phyloP scores from a whole-genome alignment of 2,329 filamentous ascomycete species.

The Tolypocladium album region DNA sequence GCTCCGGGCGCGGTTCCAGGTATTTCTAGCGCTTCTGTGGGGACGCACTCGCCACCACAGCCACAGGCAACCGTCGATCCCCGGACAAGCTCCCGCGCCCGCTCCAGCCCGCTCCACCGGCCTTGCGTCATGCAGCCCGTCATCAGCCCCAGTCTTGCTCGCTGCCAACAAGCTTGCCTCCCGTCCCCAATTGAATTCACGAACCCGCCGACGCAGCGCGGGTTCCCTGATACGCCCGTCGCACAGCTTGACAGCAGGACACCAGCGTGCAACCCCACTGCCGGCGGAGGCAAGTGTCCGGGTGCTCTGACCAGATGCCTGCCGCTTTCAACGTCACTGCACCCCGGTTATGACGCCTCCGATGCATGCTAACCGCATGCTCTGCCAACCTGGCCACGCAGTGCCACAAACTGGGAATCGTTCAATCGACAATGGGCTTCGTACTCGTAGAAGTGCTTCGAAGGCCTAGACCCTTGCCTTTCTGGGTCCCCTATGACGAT shows the following conservation, averaged over 20 bases:
- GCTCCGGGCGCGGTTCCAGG: too few relatives aligned
- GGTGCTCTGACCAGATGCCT: neutral
- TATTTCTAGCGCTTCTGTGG: neutral
- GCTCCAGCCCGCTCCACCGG: neutral
- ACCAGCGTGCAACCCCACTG: neutral
- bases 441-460: neutral
- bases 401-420: neutral
- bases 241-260: neutral
- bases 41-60: constrained; percentile 3
- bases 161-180: neutral
- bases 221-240: neutral
- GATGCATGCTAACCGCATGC: neutral
- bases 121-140: neutral
- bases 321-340: neutral
- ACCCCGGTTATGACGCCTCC: constrained; percentile 1
- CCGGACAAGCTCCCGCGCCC: neutral
- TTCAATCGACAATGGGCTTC: neutral
- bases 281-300: constrained; percentile 3
- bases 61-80: neutral
- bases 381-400: neutral
- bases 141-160: neutral
- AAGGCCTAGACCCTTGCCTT: neutral
- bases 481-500: neutral
- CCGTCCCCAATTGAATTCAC: neutral
- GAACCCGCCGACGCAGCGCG: neutral